Evolutionary conservation across 192 early-diverging fungal genomes (phyloP).

Genomic region (Bifiguratus adelaidae): DNA sequence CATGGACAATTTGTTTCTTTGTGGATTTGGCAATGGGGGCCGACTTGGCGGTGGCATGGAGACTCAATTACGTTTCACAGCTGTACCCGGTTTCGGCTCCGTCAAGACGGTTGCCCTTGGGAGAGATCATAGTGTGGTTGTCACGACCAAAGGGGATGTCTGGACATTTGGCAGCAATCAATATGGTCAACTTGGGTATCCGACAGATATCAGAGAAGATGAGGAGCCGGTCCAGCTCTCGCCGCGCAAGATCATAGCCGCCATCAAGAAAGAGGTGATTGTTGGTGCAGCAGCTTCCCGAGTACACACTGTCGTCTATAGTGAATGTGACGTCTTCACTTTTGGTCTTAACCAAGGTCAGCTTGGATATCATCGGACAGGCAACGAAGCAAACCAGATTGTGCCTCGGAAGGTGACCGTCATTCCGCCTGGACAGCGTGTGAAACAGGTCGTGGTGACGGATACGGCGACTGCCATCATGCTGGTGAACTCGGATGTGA

Average conservation of each 20-base stretch:
- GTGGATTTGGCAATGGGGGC: slow-evolving; percentile 63
- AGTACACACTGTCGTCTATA: slow-evolving; percentile 55
- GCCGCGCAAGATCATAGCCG: slow-evolving; percentile 41
- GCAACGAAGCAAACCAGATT: slow-evolving; percentile 29
- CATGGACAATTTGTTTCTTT: slow-evolving; percentile 27
- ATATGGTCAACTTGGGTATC: slow-evolving; percentile 45
- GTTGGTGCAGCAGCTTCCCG: slow-evolving; percentile 53
- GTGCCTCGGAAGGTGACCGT: slow-evolving; percentile 52
- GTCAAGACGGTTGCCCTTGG: slow-evolving; percentile 40
- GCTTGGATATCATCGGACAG: slow-evolving; percentile 25
- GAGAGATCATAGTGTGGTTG: slow-evolving; percentile 57
- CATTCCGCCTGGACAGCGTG: slow-evolving; percentile 26
- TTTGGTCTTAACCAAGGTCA: slow-evolving; percentile 69
- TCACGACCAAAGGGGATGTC: slow-evolving; percentile 41
- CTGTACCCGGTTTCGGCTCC: slow-evolving; percentile 30
- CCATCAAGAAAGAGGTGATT: slow-evolving; percentile 37
- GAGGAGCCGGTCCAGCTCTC: slow-evolving; percentile 23
- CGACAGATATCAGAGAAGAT: slow-evolving; percentile 8
- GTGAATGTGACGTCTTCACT: slow-evolving; percentile 43
- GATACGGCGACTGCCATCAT: slow-evolving; percentile 59
- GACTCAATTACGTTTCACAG: slow-evolving; percentile 38
- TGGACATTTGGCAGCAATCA: slow-evolving; percentile 59
- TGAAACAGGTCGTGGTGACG: slow-evolving; percentile 48
- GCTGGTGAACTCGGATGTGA: slow-evolving; percentile 37
- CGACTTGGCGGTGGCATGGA: slow-evolving; percentile 56